A percentile compares a stretch with the other conserved stretches of the same genome.
These are phyloP conservation scores for Saccharomyces hybrid DNA, from an alignment of 1,139 yeast species.

Conservation along the genomic window DNA sequence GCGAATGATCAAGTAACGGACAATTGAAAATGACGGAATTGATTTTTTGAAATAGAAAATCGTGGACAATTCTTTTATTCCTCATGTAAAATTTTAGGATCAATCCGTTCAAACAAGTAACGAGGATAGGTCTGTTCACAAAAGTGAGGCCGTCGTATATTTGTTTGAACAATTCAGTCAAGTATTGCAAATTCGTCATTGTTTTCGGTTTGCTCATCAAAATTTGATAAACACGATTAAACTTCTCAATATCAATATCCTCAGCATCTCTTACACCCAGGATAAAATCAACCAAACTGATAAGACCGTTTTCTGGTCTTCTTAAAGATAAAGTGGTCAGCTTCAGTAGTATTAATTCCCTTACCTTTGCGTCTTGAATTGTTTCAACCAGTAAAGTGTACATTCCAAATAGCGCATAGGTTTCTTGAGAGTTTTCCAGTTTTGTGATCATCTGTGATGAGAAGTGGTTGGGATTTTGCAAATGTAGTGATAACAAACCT, in stretches of 20 bases:
- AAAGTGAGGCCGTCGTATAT: conserved; percentile 48
- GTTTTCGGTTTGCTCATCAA: conserved; percentile 54
- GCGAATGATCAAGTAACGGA: conserved; percentile 35
- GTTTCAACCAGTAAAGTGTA: conserved; percentile 47
- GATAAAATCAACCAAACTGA: conserved; percentile 65
- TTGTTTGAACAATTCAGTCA: conserved; percentile 50
- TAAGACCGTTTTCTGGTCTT: conserved; percentile 59
- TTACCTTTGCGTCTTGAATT: conserved; percentile 38
- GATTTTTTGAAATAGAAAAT: conserved; percentile 48
- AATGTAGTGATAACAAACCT: background rate
- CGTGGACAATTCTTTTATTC: conserved; percentile 47
- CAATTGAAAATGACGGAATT: conserved; percentile 37
- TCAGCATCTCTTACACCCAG: conserved; percentile 72
- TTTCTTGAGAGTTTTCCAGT: conserved; percentile 43
- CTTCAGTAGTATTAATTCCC: conserved; percentile 37
- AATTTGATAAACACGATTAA: conserved; percentile 57
- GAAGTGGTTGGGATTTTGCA: background rate
- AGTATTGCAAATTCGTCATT: conserved; percentile 44
- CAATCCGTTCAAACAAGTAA: conserved; percentile 52
- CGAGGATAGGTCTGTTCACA: conserved; percentile 54
- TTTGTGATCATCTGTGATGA: conserved; percentile 11
- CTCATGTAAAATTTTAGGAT: conserved; percentile 47
- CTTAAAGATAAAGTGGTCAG: conserved; percentile 49
- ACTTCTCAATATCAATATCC: conserved; percentile 51
- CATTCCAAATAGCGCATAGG: conserved; percentile 52